Percentiles rank a stretch among this genome's conserved stretches.
Evolutionary conservation across 2,329 filamentous ascomycete genomes (phyloP).

Genomic region (Geosmithia morbida): DNA sequence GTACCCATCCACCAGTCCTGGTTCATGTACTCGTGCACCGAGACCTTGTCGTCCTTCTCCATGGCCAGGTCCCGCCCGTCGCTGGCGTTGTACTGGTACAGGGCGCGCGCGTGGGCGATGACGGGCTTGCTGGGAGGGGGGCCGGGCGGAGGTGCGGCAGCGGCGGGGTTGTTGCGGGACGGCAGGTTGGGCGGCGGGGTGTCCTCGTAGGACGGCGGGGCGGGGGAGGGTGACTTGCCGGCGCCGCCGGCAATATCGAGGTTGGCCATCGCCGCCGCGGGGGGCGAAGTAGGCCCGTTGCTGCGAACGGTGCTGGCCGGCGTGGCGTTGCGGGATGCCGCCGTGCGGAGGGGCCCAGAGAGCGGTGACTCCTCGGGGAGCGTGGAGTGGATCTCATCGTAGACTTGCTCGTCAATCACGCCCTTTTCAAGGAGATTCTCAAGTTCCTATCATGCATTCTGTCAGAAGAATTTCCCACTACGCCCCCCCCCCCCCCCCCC

Average conservation of each 20-base stretch:
- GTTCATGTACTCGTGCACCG: constrained; percentile 87
- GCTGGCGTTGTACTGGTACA: constrained; percentile 69
- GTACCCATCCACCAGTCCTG: constrained; percentile 92
- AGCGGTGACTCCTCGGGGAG: constrained; percentile 60
- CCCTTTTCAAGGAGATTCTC: constrained; percentile 76
- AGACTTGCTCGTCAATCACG: constrained; percentile 60
- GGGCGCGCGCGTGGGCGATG: constrained; percentile 60
- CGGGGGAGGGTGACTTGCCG: constrained; percentile 19
- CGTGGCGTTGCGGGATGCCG: constrained; percentile 11
- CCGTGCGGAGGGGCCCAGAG: constrained; percentile 26
- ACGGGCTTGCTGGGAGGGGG: constrained; percentile 31
- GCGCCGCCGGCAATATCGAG: constrained; percentile 13
- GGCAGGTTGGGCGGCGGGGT: constrained; percentile 27
- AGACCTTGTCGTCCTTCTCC: constrained; percentile 65
- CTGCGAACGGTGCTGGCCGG: constrained; percentile 11
- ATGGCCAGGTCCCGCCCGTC: constrained; percentile 75
- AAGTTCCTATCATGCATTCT: constrained; percentile 50
- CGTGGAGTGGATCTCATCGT: constrained; percentile 58
- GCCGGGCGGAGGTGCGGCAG: neutral
- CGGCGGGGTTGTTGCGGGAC: constrained; percentile 12
- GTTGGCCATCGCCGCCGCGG: constrained; percentile 12
- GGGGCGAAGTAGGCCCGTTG: constrained; percentile 15
- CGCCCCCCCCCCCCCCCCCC: no score
- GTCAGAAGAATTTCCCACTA: neutral
- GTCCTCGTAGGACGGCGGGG: constrained; percentile 37